Evolutionary conservation across 2,329 filamentous ascomycete genomes (phyloP).

Genomic region (Didymella arachidicola): DNA sequence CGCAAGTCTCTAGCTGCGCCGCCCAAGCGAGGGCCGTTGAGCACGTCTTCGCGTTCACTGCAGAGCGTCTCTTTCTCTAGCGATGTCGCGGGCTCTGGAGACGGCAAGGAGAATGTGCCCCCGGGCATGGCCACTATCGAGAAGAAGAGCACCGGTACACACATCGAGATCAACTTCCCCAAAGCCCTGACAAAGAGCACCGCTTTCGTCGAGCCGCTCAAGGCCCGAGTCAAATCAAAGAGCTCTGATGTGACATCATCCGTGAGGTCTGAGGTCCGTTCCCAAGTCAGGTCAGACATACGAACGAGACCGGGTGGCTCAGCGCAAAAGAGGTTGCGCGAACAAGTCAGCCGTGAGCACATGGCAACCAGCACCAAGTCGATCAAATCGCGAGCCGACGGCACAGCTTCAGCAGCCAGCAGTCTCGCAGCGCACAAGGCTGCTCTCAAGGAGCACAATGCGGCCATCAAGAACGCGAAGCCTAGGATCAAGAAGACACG

Average conservation of each 20-base stretch:
- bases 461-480: conserved; percentile 39
- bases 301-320: conserved; percentile 38
- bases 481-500: conserved; percentile 32
- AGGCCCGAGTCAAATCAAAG: conserved; percentile 29
- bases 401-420: conserved; percentile 39
- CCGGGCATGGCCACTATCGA: conserved; percentile 54
- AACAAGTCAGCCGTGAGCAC: conserved; percentile 42
- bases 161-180: conserved; percentile 44
- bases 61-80: conserved; percentile 53
- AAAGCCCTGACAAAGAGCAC: conserved; percentile 39
- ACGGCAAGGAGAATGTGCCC: conserved; percentile 70
- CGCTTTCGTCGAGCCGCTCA: conserved; percentile 23
- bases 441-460: conserved; percentile 30
- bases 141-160: conserved; percentile 35
- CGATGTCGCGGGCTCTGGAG: conserved; percentile 62
- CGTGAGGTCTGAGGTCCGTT: conserved; percentile 13
- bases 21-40: conserved; percentile 61
- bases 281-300: conserved; percentile 27
- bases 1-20: conserved; percentile 56
- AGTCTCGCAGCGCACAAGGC: conserved; percentile 31
- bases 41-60: conserved; percentile 48
- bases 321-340: conserved; percentile 44
- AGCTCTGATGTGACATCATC: conserved; percentile 27
- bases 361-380: conserved; percentile 43
- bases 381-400: conserved; percentile 40